These are phyloP conservation scores for Sporisorium reilianum DNA, from an alignment of 1,284 basidiomycete species.

Conservation along the genomic window DNA sequence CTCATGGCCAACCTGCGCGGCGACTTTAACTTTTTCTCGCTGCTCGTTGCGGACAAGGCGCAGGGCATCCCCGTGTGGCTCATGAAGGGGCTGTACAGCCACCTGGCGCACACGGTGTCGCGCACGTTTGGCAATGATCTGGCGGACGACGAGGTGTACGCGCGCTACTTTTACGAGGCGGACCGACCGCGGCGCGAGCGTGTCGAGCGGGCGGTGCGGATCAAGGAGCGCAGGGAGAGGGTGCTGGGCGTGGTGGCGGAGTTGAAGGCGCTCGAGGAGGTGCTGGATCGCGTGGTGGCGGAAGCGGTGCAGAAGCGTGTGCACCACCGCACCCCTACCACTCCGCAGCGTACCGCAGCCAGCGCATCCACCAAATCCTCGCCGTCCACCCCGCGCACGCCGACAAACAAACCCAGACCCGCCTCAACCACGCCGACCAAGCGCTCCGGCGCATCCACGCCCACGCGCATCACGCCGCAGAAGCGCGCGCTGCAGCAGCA, in stretches of 20 bases:
- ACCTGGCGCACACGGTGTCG: constrained; percentile 5
- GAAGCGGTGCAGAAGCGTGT: too few relatives aligned
- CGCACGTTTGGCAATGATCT: neutral
- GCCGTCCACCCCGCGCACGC: neutral
- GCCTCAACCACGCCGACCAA: neutral
- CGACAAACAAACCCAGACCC: neutral
- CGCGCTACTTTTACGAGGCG: constrained; percentile 21
- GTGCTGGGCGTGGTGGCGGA: neutral
- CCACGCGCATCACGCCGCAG: neutral
- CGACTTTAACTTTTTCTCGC: constrained; percentile 28
- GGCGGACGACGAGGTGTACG: constrained; percentile 20
- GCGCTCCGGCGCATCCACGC: too few relatives aligned
- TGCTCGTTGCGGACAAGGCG: constrained; percentile 11
- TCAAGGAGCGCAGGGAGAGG: neutral
- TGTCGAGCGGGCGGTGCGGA: neutral
- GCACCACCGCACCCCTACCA: neutral
- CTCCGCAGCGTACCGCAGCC: too few relatives aligned
- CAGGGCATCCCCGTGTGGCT: constrained; percentile 7
- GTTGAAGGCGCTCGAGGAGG: constrained; percentile 2
- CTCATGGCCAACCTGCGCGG: constrained; percentile 28
- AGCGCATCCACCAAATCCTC: neutral
- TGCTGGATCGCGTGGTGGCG: neutral
- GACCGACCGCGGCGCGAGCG: constrained; percentile 20
- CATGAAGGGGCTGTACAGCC: constrained; percentile 10
- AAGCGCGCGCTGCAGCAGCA: neutral